Base-by-base conservation (phyloP, 2,329 filamentous ascomycete genomes). In the Colletotrichum trifolii region DNA sequence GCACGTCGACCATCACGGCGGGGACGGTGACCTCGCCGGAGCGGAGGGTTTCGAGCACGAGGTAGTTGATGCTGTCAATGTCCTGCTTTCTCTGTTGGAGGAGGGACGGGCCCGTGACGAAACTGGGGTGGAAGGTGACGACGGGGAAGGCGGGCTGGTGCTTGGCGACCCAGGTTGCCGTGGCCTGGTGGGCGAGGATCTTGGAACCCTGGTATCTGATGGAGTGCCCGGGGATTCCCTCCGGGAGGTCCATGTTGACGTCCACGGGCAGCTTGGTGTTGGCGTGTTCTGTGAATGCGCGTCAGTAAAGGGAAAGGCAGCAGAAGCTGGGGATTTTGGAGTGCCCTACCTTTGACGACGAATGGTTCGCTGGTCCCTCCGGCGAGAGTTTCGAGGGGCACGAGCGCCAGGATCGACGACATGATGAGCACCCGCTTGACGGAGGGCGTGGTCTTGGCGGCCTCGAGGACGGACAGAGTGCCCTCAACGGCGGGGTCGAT, bases 201-300 rank as follows among this genome's bases (percentile, higher is more conserved):
- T 64, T 64, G 36, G 61, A 60, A 3, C 48, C 56, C 1, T 60
- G 50, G 10, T 61, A 61, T 17, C 54, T 64, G 9, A 40, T 8
- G n/a, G 17, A 4, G 39, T 59, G 49, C 0, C 56, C 49, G 33
- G 8, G 6, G 1, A 8, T 13, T 11, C 48, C 61, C 7, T 45
- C 36, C 3, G 56, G 36, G 7, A 64, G 8, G 2, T 38, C 25
- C 61, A 61, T 55, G 25, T 64, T 49, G 1, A 38, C 8, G 39
- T 64, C 50, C 7, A 64, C 43, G 2, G 5, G 13, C 7, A 39
- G 3, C 5, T 40, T 35, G 1, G 33, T 40, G 2, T 9, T 15
- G 13, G 49, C 42, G 43, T 11, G 6, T 8, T 45, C 15, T 60
- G 49, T 15, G 9, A 53, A 36, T 1, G 9, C 17, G 4, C 6